These are phyloP conservation scores for Brassica nigra DNA, from an alignment of 345 rosid genomes.

Conservation along the genomic window DNA sequence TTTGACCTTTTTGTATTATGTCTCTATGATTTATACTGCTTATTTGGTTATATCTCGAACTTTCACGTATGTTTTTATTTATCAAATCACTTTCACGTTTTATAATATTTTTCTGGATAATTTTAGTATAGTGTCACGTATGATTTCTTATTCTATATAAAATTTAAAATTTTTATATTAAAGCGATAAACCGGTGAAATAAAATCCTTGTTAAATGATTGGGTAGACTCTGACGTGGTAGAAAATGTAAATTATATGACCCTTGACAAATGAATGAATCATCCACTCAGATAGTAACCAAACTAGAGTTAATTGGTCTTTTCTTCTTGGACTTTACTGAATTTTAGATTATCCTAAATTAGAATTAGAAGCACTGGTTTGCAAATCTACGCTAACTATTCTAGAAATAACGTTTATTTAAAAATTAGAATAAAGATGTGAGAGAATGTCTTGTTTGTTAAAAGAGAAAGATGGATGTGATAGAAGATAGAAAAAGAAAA, in stretches of 20 bases:
- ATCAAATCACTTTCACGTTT: background rate
- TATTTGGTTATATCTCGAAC: background rate
- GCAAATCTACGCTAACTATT: background rate
- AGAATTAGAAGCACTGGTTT: background rate
- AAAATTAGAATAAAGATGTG: background rate
- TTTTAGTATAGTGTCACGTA: background rate
- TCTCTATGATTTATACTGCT: constrained; percentile 1
- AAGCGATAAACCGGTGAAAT: background rate
- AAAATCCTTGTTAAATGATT: background rate
- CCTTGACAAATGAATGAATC: background rate
- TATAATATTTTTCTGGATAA: background rate
- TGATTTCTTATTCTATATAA: background rate
- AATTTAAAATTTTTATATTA: background rate
- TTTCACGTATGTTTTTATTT: background rate
- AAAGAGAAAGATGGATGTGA: constrained; percentile 27
- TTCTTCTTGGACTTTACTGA: constrained; percentile 15
- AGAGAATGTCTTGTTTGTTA: background rate
- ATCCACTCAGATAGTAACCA: constrained; percentile 7
- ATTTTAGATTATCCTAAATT: background rate
- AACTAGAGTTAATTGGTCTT: background rate
- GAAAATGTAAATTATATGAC: background rate
- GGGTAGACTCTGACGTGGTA: background rate
- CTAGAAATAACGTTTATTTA: background rate
- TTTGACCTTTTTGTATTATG: background rate
- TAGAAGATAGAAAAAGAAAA: constrained; percentile 23